phyloP scores from a whole-genome alignment of 352 stramenopile species.

The Aphanomyces stellatus region DNA sequence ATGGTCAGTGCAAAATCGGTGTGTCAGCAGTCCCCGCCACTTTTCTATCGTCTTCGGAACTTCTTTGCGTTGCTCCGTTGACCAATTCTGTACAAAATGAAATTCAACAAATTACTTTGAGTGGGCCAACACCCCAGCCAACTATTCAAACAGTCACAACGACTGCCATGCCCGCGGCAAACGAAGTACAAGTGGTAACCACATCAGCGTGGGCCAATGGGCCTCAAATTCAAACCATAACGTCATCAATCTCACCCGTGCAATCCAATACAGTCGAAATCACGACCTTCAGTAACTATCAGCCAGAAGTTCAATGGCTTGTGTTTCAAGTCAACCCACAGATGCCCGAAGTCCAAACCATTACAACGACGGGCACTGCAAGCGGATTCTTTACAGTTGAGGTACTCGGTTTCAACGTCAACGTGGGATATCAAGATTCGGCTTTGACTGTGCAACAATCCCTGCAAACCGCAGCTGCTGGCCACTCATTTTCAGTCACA shows the following conservation, averaged over 20 bases:
- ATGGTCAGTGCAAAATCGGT: constrained; percentile 31
- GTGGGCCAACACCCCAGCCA: neutral
- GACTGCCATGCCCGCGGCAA: constrained; percentile 22
- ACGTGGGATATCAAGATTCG: constrained; percentile 15
- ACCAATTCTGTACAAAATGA: constrained; percentile 22
- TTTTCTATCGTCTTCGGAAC: constrained; percentile 21
- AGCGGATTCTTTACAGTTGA: constrained; percentile 24
- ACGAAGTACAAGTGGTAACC: constrained; percentile 37
- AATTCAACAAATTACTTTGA: constrained; percentile 33
- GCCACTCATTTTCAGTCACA: constrained; percentile 20
- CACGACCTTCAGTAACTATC: constrained; percentile 21
- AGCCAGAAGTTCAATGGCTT: constrained; percentile 26
- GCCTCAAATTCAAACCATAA: constrained; percentile 27
- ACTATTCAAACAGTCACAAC: constrained; percentile 9
- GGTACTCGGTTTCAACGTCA: constrained; percentile 24
- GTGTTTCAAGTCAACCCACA: constrained; percentile 17
- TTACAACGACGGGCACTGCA: constrained; percentile 20
- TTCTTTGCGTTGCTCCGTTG: constrained; percentile 28
- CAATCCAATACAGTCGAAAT: constrained; percentile 20
- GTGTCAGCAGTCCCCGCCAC: constrained; percentile 22
- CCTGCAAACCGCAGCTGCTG: constrained; percentile 16
- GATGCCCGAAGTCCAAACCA: constrained; percentile 24
- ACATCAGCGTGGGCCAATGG: constrained; percentile 34
- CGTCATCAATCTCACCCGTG: constrained; percentile 18
- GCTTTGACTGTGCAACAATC: constrained; percentile 8